Conservation (phyloP, 768 basidiomycete genomes). For the Hericium coralloides region DNA sequence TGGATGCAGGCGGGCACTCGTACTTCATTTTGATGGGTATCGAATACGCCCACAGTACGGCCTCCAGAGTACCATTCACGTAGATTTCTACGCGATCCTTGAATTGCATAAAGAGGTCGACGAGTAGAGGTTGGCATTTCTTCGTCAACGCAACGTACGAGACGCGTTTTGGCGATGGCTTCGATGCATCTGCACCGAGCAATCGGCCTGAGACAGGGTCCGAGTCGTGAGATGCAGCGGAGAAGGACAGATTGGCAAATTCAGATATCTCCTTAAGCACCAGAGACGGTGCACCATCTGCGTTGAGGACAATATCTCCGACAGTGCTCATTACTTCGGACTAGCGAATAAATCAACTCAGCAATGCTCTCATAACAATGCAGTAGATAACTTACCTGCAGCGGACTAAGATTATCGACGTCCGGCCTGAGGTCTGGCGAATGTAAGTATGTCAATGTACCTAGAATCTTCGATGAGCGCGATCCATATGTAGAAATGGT, state of each 20-base stretch:
- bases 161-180: slow-evolving; percentile 47
- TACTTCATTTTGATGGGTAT: slow-evolving; percentile 93
- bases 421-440: slow-evolving; percentile 89
- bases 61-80: slow-evolving; percentile 75
- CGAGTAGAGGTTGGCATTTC: slow-evolving; percentile 75
- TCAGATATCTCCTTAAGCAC: slow-evolving; percentile 81
- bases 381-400: slow-evolving; percentile 45
- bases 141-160: slow-evolving; percentile 91
- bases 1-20: slow-evolving; percentile 85
- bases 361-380: neutral
- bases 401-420: slow-evolving; percentile 69
- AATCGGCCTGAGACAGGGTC: slow-evolving; percentile 10
- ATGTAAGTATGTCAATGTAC: slow-evolving; percentile 67
- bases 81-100: slow-evolving; percentile 56
- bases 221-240: slow-evolving; percentile 63
- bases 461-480: slow-evolving; percentile 24
- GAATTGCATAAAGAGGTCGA: slow-evolving; percentile 67
- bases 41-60: slow-evolving; percentile 74
- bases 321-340: slow-evolving; percentile 65
- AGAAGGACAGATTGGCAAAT: slow-evolving; percentile 80
- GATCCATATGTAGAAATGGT: neutral
- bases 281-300: slow-evolving; percentile 56
- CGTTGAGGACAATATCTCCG: slow-evolving; percentile 53
- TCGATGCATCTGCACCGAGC: slow-evolving; percentile 3
- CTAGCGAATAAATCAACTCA: slow-evolving; percentile 26